Evolutionary conservation across 164 flowering plant species (phyloP).

Genomic region (Nymphaea colorata): DNA sequence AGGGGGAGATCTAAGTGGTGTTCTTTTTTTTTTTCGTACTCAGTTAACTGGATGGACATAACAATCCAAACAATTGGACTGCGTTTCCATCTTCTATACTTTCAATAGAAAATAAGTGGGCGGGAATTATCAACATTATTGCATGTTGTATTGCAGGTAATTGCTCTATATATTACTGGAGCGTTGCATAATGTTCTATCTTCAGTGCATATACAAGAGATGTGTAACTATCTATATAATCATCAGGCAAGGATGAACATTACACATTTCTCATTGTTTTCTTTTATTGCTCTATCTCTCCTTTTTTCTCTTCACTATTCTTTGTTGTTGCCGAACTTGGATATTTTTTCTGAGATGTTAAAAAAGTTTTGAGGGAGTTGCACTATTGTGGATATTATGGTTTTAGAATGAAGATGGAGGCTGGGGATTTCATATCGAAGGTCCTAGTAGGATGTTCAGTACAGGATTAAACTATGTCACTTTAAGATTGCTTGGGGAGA

Average conservation of each 20-base stretch:
- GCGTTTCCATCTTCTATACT: too few species aligned
- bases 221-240: slow-evolving; percentile 47
- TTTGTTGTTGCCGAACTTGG: too few species aligned
- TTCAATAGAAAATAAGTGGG: too few species aligned
- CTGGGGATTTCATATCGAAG: slow-evolving; percentile 81
- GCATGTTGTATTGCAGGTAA: slow-evolving; percentile 27
- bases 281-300: neutral
- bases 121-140: neutral
- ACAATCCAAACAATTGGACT: too few species aligned
- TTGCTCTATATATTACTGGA: slow-evolving; percentile 33
- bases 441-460: slow-evolving; percentile 61
- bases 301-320: neutral
- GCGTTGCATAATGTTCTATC: slow-evolving; percentile 30
- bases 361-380: neutral
- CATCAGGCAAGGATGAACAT: slow-evolving; percentile 39
- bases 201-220: slow-evolving; percentile 37
- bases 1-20: too few species aligned
- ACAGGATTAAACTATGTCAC: slow-evolving; percentile 42
- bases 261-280: neutral
- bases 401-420: slow-evolving; percentile 74
- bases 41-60: too few species aligned
- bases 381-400: neutral
- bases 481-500: slow-evolving; percentile 54
- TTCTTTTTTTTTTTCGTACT: too few species aligned
- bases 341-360: too few species aligned